These are phyloP conservation scores for Plenodomus tracheiphilus DNA, from an alignment of 2,329 filamentous ascomycete genomes.

Conservation along the genomic window DNA sequence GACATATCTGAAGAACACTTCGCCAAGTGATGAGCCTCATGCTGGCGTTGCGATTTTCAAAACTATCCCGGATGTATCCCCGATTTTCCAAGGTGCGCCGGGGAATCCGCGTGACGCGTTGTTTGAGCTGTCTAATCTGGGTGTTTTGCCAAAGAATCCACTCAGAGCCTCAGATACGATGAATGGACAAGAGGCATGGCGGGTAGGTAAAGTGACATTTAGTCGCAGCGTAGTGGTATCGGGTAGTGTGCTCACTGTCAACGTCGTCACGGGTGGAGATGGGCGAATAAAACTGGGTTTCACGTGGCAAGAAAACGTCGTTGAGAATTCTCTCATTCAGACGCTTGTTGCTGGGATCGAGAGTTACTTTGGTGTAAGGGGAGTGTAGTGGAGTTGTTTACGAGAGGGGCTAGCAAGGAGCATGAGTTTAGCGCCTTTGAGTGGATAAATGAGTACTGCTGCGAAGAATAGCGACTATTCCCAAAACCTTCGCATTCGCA, in stretches of 20 bases:
- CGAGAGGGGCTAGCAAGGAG: too few species aligned
- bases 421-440: too few species aligned
- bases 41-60: conserved; percentile 11
- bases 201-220: conserved; percentile 47
- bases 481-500: too few species aligned
- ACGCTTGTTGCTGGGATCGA: neutral
- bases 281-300: conserved; percentile 45
- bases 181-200: conserved; percentile 1
- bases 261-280: conserved; percentile 42
- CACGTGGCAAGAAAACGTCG: conserved; percentile 47
- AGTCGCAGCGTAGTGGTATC: conserved; percentile 47
- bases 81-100: conserved; percentile 40
- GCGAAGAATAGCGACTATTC: too few species aligned
- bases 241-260: conserved; percentile 45
- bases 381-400: too few species aligned
- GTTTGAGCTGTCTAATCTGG: conserved; percentile 53
- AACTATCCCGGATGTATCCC: conserved; percentile 23
- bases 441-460: too few species aligned
- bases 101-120: conserved; percentile 44
- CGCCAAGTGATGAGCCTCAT: conserved; percentile 8
- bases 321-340: conserved; percentile 22
- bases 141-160: conserved; percentile 23
- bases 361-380: too few species aligned
- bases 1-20: conserved; percentile 10
- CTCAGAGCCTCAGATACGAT: neutral